phyloP scores from a whole-genome alignment of 192 early-diverging fungal genomes.

The Dissophora globulifera region DNA sequence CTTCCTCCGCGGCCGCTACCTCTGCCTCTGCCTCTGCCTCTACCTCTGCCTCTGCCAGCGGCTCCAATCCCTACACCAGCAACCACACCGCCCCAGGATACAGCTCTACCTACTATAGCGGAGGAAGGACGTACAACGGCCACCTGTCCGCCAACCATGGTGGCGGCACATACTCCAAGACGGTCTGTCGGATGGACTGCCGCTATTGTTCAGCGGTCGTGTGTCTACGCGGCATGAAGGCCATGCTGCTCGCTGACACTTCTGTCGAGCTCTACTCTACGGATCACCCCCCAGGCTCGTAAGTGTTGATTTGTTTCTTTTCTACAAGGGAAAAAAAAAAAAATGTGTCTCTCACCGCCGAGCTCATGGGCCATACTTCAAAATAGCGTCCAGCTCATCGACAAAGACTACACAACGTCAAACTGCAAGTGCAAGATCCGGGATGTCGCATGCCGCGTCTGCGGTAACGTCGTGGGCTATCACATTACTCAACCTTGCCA shows the following conservation, averaged over 20 bases:
- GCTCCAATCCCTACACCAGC: not conserved
- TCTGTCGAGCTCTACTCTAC: constrained; percentile 80
- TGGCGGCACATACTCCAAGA: constrained; percentile 59
- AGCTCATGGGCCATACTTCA: too few relatives aligned
- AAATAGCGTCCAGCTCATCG: constrained; percentile 72
- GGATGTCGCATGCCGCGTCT: constrained; percentile 71
- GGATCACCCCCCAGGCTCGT: constrained; percentile 75
- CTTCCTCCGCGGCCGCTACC: not conserved
- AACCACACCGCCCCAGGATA: not conserved
- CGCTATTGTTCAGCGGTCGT: constrained; percentile 71
- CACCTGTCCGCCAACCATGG: constrained; percentile 16
- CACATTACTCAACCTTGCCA: constrained; percentile 88
- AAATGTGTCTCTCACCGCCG: not conserved
- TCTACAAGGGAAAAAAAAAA: too few relatives aligned
- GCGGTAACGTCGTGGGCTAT: constrained; percentile 82
- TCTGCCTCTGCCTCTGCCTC: constrained; percentile 1
- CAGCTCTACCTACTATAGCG: constrained; percentile 11
- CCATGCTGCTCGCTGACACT: constrained; percentile 74
- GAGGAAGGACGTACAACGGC: constrained; percentile 8
- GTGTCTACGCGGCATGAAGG: constrained; percentile 80
- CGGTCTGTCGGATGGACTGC: constrained; percentile 73
- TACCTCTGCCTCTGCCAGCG: not conserved
- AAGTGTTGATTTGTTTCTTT: constrained; percentile 54
- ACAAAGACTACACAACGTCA: constrained; percentile 74
- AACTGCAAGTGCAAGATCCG: constrained; percentile 79